Base-by-base conservation (phyloP, 2,329 filamentous ascomycete species). In the Tolypocladium ophioglossoides region DNA sequence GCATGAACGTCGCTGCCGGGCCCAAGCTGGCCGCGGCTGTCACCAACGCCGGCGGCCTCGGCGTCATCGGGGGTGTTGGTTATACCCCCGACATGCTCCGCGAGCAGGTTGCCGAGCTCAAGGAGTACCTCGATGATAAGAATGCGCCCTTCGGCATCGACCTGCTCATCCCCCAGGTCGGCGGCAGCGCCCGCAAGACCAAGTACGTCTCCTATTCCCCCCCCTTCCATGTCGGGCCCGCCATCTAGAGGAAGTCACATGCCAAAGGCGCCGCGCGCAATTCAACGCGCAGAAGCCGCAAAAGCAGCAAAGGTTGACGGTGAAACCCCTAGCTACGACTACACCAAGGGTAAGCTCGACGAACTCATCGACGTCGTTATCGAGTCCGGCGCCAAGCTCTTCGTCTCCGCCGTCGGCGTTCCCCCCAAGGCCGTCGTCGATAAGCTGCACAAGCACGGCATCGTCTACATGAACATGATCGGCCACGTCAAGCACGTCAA, bases 381-480 rank as follows among this genome's bases (percentile, higher is more conserved):
- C 75, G 86, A 95, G 67, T 89, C 86, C 54, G 89, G 89, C 61
- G 88, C 91, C 57, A 91, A 85, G 72, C 84, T 99, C 56, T 99
- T 99, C 76, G 94, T 99, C 64, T 96, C 89, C 52, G 94, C 94
- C 65, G 91, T 99, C 70, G 94, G 94, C 66, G 87, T 97, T 30
- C 91, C 94, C 46, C 90, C 94, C 62, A 89, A 89, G 74, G 77
- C 81, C 63, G 86, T 96, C 56, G 91, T 99, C 66, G 91, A 97
- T 61, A 87, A 83, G 69, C 84, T 99, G 49, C 94, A 99, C 82
- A 82, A 84, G 68, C 77, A 84, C 66, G 91, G 91, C 62, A 82
- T 99, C 63, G 80, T 95, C 62, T 96, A 95, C 81, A 97, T 97
- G 94, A 99, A 99, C 85, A 99, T 99, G 94, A 91, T 99, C 70